Evolutionary conservation across 306 rosid species (phyloP), one percentile per base, ranked within the genome.

Genomic region (Cucurbita pepo): DNA sequence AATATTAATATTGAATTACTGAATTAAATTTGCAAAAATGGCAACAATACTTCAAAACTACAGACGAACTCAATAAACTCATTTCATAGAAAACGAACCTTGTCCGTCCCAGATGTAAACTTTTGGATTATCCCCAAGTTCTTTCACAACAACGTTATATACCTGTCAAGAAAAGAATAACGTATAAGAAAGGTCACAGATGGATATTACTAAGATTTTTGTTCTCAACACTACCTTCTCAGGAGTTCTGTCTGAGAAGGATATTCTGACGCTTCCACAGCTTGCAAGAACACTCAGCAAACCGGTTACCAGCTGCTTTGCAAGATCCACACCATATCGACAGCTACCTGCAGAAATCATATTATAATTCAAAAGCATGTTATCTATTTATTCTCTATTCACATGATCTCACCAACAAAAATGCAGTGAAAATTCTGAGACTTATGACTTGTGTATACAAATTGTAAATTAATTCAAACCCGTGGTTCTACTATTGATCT

Each of bases 211-310:
- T 40, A n/a, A 63, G 69, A 40, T 8, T 63, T 63, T 15, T 43
- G 8, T 16, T 8, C 69, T 40, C 69, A 10, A 18, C 64, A 75
- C 75, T 80, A 90, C 98, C 90, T 89, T 94, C 78, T 81, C 81
- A 34, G 98, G 90, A 66, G 98, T 90, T 82, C 87, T 87, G 78
- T 83, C 81, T n/a, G 97, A 86, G 80, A 87, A 94, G 82, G 97
- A 90, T 89, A 94, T 89, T 81, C 94, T 89, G 78, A 94, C 85
- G 75, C 90, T 90, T 75, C 96, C 97, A 78, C 97, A 94, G 83
- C 87, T 87, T 66, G 13, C 82, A 83, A 90, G 85, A 80, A 90
- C 91, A 77, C 71, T 82, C 48, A 81, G 85, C 81, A 94, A 81
- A 80, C 82, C 75, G 70, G 88, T 81, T 63, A 74, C 79, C 74